Evolutionary conservation across 2,329 filamentous ascomycete species (phyloP), one percentile per base, ranked within the genome.

Genomic region (Calonectria pteridis): DNA sequence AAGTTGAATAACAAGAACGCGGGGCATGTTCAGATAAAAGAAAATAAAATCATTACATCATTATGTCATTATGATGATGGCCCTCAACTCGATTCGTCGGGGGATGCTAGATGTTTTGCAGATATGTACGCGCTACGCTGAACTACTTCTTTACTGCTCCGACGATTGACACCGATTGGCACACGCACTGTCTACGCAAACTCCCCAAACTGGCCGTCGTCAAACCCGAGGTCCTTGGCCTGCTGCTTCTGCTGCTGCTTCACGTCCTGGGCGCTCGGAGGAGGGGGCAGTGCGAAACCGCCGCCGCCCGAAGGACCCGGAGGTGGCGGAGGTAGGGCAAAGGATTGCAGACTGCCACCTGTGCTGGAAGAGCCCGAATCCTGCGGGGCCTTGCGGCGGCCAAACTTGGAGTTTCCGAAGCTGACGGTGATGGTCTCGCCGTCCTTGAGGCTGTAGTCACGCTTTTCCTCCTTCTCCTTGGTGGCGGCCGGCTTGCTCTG

Each of bases 351-450:
- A 73, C 83, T 83, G 62, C 79, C 55, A 5, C 31, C 85, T 77
- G 74, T 75, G 69, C 77, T 75, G 51, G 72, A 77, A 9, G 76
- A 65, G 18, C 35, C 40, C 26, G 73, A 68, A 46, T 73, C 72
- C 62, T 85, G 82, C 77, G 82, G 85, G 71, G 81, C 82, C 79
- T 82, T 87, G 77, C 91, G 88, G 77, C 88, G 84, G 20, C 88
- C 88, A 73, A 90, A 87, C 76, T 88, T 88, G 63, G 84, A 84
- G 43, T 87, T 89, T 28, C 91, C 91, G 6, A 97, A 89, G 82
- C 94, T 94, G 76, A 97, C 92, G 29, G 93, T 95, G 78, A 98
- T 97, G 23, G 94, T 98, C 88, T 98, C 93, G 14, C 95, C 95
- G 73, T 96, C 95, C 84, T 98, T 98, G 76, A 98, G 84, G 80